Evolutionary conservation across 2,329 filamentous ascomycete species (phyloP), one percentile per base, ranked within the genome.

Genomic region (Zymoseptoria brevis): DNA sequence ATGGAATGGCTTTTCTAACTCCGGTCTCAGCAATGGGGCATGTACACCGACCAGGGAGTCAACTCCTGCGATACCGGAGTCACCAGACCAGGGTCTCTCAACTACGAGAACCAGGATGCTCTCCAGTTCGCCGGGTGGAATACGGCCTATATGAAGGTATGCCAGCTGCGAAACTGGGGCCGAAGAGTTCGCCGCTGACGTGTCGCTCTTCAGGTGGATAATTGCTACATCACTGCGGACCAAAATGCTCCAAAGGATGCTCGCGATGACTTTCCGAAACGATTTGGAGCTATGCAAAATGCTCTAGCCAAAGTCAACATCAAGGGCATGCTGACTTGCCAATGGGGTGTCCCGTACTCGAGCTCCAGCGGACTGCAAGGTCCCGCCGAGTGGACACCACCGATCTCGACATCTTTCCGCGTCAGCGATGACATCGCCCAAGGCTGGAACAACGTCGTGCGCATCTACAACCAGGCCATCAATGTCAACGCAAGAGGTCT

Each of bases 11-110:
- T 9, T 11, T 13, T 53, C 51, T 24, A 6, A 53, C 22, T 26
- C 26, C 22, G 22, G 22, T 24, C 21, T 24, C 24, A 53, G 13
- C 75, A 79, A 29, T 83, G 81, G 63, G 81, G 81, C 1, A 71
- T 83, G n/a, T 83, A 84, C 61, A 82, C 80, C 16, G 67, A 70
- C 59, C 62, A 67, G 57, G 69, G 69, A 8, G 58, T 67, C 2
- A 60, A 65, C 16, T 54, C 60, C 8, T 72, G 70, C 55, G 67
- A 69, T 50, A 65, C 62, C 19, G 59, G 61, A 19, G 54, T 24
- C 19, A 57, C 55, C 50, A 62, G 60, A 54, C 58, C 53, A 1
- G 70, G 65, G 0, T 65, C 59, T 22, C 56, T 71, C 24, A 60
- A 60, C 8, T 62, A 64, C 49, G 69, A 71, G 60, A 57, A 52